Evolutionary conservation across 2,329 filamentous ascomycete genomes (phyloP).

Genomic region (Chaetomium strumarium): DNA sequence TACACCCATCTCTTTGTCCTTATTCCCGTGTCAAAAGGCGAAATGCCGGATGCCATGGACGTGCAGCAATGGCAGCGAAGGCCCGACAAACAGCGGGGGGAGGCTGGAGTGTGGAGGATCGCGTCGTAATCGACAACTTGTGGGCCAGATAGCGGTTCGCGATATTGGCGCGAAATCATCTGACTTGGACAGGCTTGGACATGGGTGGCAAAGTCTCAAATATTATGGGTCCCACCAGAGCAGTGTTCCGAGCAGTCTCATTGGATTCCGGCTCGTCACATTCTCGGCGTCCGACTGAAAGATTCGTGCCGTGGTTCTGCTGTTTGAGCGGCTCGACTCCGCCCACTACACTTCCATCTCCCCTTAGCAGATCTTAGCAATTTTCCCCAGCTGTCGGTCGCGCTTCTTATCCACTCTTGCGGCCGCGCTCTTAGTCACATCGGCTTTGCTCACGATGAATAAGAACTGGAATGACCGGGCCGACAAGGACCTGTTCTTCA

Average conservation of each 20-base stretch:
- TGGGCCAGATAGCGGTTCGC: constrained; percentile 12
- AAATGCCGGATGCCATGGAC: not conserved
- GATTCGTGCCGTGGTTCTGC: constrained; percentile 14
- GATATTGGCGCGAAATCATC: constrained; percentile 24
- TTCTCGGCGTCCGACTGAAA: constrained; percentile 17
- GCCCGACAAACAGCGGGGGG: not conserved
- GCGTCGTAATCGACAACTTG: constrained; percentile 12
- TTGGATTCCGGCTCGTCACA: not conserved
- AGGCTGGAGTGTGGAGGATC: constrained; percentile 10
- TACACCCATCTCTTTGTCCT: too few species aligned
- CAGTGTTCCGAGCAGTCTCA: too few species aligned
- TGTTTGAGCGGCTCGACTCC: constrained; percentile 19
- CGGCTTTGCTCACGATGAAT: constrained; percentile 38
- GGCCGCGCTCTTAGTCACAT: constrained; percentile 4
- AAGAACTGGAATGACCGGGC: constrained; percentile 58
- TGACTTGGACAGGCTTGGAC: constrained; percentile 14
- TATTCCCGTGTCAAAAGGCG: too few species aligned
- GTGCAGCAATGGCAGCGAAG: not conserved
- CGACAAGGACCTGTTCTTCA: constrained; percentile 59
- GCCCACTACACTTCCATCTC: constrained; percentile 20
- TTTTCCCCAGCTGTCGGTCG: constrained; percentile 14
- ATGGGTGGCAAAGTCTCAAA: constrained; percentile 3
- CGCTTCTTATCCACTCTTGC: constrained; percentile 19
- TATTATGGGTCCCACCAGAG: not conserved
- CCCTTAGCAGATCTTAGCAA: constrained; percentile 28